Evolutionary conservation across 2,329 filamentous ascomycete species (phyloP).

Genomic region (Neocucurbitaria cava): DNA sequence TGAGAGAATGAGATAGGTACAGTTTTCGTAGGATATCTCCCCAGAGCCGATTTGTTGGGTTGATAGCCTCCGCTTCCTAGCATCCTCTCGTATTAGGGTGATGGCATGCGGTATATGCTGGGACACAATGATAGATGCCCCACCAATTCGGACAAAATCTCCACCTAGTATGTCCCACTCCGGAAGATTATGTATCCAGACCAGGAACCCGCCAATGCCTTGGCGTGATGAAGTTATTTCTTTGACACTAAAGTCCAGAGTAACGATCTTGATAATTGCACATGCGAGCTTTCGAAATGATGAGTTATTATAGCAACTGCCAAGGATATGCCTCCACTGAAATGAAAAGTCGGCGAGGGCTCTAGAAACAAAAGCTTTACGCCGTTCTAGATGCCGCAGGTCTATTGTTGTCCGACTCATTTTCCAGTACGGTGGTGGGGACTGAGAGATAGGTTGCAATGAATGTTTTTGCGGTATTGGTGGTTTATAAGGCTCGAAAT

Average conservation of each 20-base stretch:
- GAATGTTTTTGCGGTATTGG: conserved; percentile 11
- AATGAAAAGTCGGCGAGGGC: conserved; percentile 19
- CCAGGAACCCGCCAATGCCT: conserved; percentile 7
- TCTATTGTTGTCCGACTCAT: conserved; percentile 8
- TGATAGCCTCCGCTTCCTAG: conserved; percentile 5
- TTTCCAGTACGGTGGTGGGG: conserved; percentile 10
- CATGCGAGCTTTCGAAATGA: conserved; percentile 18
- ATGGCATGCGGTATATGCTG: conserved; percentile 18
- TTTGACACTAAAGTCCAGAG: conserved; percentile 16
- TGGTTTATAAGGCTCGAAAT: conserved; percentile 19
- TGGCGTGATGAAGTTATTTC: conserved; percentile 12
- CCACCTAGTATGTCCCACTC: conserved; percentile 9
- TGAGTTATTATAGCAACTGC: conserved; percentile 16
- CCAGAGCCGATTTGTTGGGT: too few relatives aligned
- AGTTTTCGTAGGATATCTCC: too few relatives aligned
- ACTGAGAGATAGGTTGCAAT: conserved; percentile 7
- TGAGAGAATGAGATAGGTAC: conserved; percentile 28
- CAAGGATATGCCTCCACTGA: conserved; percentile 22
- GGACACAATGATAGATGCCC: conserved; percentile 17
- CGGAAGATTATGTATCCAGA: conserved; percentile 19
- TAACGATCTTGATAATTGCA: conserved; percentile 15
- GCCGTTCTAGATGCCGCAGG: conserved; percentile 12
- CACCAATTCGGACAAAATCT: conserved; percentile 15
- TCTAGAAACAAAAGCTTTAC: conserved; percentile 15
- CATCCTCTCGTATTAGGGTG: conserved; percentile 19